phyloP scores from a whole-genome alignment of 2,329 filamentous ascomycete species.

The Penicillium sp. region DNA sequence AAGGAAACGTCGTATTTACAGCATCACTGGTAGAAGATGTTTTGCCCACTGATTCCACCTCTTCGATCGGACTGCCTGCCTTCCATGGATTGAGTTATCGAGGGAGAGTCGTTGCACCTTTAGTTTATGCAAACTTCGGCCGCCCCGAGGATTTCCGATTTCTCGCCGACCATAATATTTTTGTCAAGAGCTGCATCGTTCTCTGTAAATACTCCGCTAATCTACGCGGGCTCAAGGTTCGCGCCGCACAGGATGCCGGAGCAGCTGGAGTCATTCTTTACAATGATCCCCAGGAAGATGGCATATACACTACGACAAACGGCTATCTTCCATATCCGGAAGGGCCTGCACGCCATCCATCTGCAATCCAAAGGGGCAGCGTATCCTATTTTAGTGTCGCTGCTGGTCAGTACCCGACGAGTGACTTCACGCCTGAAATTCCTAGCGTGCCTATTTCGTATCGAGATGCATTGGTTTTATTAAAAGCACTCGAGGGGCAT shows the following conservation, averaged over 20 bases:
- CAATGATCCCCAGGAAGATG: background rate
- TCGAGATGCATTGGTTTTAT: constrained; percentile 18
- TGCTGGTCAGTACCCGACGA: too few relatives aligned
- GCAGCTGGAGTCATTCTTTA: background rate
- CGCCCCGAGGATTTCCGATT: background rate
- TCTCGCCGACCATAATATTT: background rate
- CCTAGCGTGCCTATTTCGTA: background rate
- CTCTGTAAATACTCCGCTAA: background rate
- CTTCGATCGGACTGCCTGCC: background rate
- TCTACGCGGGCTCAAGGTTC: background rate
- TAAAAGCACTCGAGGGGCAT: constrained; percentile 28
- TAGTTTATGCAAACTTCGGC: background rate
- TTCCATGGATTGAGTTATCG: background rate
- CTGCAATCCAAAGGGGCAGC: background rate
- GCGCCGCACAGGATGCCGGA: background rate
- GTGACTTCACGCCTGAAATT: background rate
- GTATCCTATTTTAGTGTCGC: background rate
- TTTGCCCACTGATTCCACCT: background rate
- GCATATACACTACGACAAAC: background rate
- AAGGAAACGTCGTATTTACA: background rate
- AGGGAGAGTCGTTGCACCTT: background rate
- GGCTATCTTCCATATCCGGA: background rate
- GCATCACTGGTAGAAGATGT: background rate
- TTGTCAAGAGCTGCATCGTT: background rate
- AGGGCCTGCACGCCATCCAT: background rate